Conservation (phyloP, 2,329 filamentous ascomycete genomes). For the Trichoderma arundinaceum region DNA sequence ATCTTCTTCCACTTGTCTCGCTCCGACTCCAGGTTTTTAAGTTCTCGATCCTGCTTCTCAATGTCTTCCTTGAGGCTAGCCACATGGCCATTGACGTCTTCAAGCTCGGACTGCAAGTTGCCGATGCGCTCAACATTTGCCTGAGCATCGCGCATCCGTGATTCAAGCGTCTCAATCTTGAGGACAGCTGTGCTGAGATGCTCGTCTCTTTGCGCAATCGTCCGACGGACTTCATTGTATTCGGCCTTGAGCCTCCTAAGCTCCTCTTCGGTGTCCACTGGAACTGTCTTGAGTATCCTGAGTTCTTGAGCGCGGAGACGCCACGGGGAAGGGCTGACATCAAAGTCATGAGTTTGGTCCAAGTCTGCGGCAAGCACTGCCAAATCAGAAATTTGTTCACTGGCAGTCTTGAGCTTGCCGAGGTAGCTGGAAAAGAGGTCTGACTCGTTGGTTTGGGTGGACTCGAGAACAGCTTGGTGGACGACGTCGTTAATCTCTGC, state of each 20-base stretch:
- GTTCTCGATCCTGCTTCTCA: conserved; percentile 70
- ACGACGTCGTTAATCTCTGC: conserved; percentile 70
- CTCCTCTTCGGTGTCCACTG: conserved; percentile 84
- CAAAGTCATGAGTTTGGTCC: conserved; percentile 78
- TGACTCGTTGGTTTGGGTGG: conserved; percentile 63
- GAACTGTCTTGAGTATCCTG: conserved; percentile 78
- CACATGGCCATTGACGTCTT: conserved; percentile 57
- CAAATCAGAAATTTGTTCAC: conserved; percentile 70
- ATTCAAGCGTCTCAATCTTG: conserved; percentile 91
- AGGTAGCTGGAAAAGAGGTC: conserved; percentile 74
- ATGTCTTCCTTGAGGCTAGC: conserved; percentile 66
- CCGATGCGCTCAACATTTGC: conserved; percentile 74
- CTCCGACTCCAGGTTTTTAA: conserved; percentile 67
- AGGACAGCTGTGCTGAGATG: conserved; percentile 85
- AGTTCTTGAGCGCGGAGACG: conserved; percentile 79
- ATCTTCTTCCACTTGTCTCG: conserved; percentile 74
- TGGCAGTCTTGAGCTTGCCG: conserved; percentile 68
- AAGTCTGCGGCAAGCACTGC: conserved; percentile 72
- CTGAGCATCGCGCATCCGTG: conserved; percentile 81
- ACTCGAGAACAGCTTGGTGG: conserved; percentile 54
- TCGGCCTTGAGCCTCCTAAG: conserved; percentile 80
- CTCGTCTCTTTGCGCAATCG: conserved; percentile 76
- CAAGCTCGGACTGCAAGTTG: conserved; percentile 66
- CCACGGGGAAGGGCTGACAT: conserved; percentile 79
- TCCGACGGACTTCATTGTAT: conserved; percentile 75